Evolutionary conservation across 2,329 filamentous ascomycete species (phyloP), one percentile per base, ranked within the genome.

Genomic region (Fusarium torreyae): DNA sequence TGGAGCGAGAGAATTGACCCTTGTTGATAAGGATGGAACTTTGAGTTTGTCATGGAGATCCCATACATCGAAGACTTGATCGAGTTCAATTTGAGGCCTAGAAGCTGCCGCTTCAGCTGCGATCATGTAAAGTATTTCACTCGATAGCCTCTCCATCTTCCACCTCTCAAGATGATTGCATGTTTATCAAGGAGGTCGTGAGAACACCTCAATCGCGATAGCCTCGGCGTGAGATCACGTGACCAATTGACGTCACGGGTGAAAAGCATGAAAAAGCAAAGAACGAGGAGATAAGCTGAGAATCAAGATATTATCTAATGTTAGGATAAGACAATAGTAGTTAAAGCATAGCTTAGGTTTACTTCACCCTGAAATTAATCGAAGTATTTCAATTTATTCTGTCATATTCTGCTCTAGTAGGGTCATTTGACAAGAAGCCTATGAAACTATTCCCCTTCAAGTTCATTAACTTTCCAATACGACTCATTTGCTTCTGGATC

Each of bases 61-160:
- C 59, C 57, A 62, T 14, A 62, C 40, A 4, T 62, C 59, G 6
- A 62, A 63, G 9, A 31, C 46, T 11, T 36, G 17, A 2, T 24
- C 38, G 7, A 63, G n/a, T 11, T 44, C 33, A 5, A 49, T 22
- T 15, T 63, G 22, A 11, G 39, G 38, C 2, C 44, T 33, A 7
- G 40, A 57, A 11, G 57, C 24, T 11, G 44, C 50, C 15, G 44
- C 44, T 5, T 62, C 58, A 0, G 39, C n/a, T 4, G 45, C 58
- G 6, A 64, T 46, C 7, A 64, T 24, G 17, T 20, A 57, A 22
- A 64, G 34, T 6, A 63, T 56, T 20, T 64, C 58, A 24, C 31
- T 31, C 7, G 58, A 44, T 5, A 63, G 13, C 5, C 22, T 20
- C 6, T 63, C 58, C 44, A 63, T 64, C 46, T 40, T 9, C 28